These are phyloP conservation scores for Stachybotrys chlorohalonatus DNA, from an alignment of 2,329 filamentous ascomycete species.

Conservation along the genomic window DNA sequence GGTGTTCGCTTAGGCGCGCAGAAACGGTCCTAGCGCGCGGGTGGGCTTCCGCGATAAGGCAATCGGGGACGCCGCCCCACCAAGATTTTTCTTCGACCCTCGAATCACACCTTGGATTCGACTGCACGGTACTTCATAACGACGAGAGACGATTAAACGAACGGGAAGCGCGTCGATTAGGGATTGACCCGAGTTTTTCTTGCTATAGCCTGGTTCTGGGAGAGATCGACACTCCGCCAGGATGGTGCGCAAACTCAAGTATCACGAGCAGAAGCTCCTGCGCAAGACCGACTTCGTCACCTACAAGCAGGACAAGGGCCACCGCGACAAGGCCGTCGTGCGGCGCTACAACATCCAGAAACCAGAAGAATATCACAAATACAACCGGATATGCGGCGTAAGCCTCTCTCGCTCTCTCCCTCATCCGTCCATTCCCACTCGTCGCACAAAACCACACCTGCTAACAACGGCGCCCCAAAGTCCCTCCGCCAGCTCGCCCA, in stretches of 20 bases:
- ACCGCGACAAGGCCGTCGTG: conserved; percentile 72
- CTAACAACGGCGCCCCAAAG: conserved; percentile 24
- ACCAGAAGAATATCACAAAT: conserved; percentile 70
- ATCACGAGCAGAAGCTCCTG: conserved; percentile 94
- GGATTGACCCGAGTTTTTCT: background rate
- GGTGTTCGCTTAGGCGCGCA: background rate
- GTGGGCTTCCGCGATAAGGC: background rate
- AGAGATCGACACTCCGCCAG: conserved; percentile 13
- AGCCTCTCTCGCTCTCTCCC: conserved; percentile 14
- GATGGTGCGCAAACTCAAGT: conserved; percentile 94
- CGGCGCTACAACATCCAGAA: conserved; percentile 89
- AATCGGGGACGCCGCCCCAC: conserved; percentile 8
- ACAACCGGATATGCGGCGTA: conserved; percentile 60
- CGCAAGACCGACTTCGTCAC: conserved; percentile 90
- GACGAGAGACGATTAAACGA: too few relatives aligned
- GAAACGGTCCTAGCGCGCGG: background rate
- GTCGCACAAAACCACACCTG: background rate
- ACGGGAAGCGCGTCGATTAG: background rate
- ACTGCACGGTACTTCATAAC: too few relatives aligned
- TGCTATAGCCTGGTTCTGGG: background rate
- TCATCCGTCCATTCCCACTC: conserved; percentile 14
- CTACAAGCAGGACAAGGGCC: conserved; percentile 80
- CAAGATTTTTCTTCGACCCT: conserved; percentile 7
- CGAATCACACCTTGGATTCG: background rate
- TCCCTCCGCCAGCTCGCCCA: conserved; percentile 87